Percentiles rank a stretch among this genome's conserved stretches.
Evolutionary conservation across 768 basidiomycete genomes (phyloP).

Genomic region (Xerocomus spinulosus): DNA sequence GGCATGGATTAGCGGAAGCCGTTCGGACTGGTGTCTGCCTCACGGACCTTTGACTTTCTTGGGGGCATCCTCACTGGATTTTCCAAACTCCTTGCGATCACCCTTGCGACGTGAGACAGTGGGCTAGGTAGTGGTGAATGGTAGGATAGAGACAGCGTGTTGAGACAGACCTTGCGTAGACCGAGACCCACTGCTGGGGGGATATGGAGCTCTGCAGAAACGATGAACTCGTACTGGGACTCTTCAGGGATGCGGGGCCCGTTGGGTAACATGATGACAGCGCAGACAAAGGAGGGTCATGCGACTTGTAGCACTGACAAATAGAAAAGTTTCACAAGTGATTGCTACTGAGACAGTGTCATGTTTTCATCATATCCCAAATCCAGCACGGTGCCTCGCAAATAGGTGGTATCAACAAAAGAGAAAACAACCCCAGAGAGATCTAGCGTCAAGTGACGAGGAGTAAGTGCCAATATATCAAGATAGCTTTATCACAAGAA

Average conservation of each 20-base stretch:
- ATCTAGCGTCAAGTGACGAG: conserved; percentile 7
- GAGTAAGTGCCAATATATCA: conserved; percentile 6
- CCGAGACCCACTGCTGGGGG: conserved; percentile 43
- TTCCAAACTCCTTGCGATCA: conserved; percentile 46
- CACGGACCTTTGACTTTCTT: conserved; percentile 58
- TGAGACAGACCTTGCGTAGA: conserved; percentile 52
- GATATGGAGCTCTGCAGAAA: conserved; percentile 59
- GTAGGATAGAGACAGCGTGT: background rate
- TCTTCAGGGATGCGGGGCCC: conserved; percentile 6
- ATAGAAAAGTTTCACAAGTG: background rate
- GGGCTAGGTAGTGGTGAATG: conserved; percentile 34
- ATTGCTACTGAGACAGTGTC: conserved; percentile 4
- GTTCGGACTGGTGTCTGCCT: background rate
- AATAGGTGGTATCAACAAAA: conserved; percentile 12
- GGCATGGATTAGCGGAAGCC: conserved; percentile 1
- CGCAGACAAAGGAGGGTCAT: background rate
- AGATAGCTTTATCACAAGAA: conserved; percentile 14
- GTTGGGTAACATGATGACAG: conserved; percentile 10
- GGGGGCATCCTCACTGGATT: conserved; percentile 39
- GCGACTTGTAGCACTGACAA: background rate
- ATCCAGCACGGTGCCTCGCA: conserved; percentile 7
- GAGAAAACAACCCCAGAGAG: conserved; percentile 5
- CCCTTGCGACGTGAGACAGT: conserved; percentile 46
- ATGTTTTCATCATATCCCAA: background rate
- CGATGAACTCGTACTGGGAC: conserved; percentile 48